Percentiles rank a stretch among this genome's conserved stretches.
phyloP scores from a whole-genome alignment of 2,329 filamentous ascomycete genomes.

The Penicillium sp. region DNA sequence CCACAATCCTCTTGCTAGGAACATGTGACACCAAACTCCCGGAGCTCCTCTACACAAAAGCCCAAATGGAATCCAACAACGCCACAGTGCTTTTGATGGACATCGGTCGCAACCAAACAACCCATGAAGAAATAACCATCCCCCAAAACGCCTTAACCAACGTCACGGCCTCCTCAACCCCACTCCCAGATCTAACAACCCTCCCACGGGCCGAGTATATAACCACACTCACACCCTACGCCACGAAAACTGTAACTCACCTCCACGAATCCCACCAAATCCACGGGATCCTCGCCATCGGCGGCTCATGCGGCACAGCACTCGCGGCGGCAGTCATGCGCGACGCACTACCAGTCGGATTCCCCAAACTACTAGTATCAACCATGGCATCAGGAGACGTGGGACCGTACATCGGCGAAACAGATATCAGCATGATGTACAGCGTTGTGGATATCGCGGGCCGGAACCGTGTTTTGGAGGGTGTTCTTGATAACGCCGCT shows the following conservation, averaged over 20 bases:
- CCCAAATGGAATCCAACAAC: conserved; percentile 41
- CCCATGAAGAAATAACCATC: conserved; percentile 51
- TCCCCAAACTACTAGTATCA: conserved; percentile 69
- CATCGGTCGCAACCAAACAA: conserved; percentile 51
- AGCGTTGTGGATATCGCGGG: conserved; percentile 71
- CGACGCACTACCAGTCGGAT: conserved; percentile 59
- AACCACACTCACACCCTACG: conserved; percentile 54
- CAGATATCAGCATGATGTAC: conserved; percentile 69
- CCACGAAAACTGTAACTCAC: conserved; percentile 41
- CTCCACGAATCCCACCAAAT: conserved; percentile 45
- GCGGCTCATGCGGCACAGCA: conserved; percentile 64
- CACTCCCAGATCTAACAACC: conserved; percentile 33
- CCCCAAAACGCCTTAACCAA: conserved; percentile 46
- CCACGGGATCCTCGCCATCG: conserved; percentile 60
- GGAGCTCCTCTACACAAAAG: conserved; percentile 57
- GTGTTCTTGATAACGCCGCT: conserved; percentile 63
- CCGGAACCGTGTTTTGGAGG: conserved; percentile 58
- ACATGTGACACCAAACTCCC: conserved; percentile 66
- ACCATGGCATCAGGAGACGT: conserved; percentile 69
- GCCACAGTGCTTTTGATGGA: conserved; percentile 54
- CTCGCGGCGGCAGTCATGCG: conserved; percentile 63
- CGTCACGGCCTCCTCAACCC: conserved; percentile 15
- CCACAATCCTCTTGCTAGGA: conserved; percentile 57
- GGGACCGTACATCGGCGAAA: conserved; percentile 63
- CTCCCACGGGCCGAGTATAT: conserved; percentile 58